A percentile compares a stretch with the other conserved stretches of the same genome.
phyloP scores from a whole-genome alignment of 768 basidiomycete species.

The Tylopilus sp. region DNA sequence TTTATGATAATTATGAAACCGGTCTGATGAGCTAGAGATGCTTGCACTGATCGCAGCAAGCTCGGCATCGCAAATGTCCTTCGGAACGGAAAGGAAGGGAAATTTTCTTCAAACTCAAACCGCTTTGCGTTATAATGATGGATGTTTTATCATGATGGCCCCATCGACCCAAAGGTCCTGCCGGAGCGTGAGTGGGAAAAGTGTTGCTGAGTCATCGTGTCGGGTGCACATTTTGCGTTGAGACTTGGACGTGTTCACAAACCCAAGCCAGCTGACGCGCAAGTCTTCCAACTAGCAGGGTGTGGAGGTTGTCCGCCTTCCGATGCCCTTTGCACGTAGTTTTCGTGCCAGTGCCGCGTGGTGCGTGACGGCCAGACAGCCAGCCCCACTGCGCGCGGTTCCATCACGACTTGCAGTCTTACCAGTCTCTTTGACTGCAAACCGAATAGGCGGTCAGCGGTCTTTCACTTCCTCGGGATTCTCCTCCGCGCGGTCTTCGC shows the following conservation, averaged over 20 bases:
- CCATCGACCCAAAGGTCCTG: too few relatives aligned
- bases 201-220: conserved; percentile 16
- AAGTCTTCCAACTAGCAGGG: conserved; percentile 3
- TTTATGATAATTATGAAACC: too few relatives aligned
- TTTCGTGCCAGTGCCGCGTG: conserved; percentile 14
- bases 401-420: conserved; percentile 5
- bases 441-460: conserved; percentile 16
- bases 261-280: neutral
- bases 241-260: neutral
- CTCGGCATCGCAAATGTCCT: too few relatives aligned
- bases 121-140: too few relatives aligned
- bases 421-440: conserved; percentile 3
- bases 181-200: conserved; percentile 1
- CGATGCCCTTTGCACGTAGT: conserved; percentile 23
- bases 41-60: too few relatives aligned
- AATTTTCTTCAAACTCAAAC: too few relatives aligned
- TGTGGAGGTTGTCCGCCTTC: conserved; percentile 17
- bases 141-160: too few relatives aligned
- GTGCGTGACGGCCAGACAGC: conserved; percentile 9
- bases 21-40: too few relatives aligned
- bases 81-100: too few relatives aligned
- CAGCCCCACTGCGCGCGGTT: conserved; percentile 10
- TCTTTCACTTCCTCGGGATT: conserved; percentile 26
- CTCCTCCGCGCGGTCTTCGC: conserved; percentile 29
- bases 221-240: conserved; percentile 1